These are phyloP conservation scores for Vanderwaltozyma tropicalis DNA, from an alignment of 805 yeast species.

Conservation along the genomic window DNA sequence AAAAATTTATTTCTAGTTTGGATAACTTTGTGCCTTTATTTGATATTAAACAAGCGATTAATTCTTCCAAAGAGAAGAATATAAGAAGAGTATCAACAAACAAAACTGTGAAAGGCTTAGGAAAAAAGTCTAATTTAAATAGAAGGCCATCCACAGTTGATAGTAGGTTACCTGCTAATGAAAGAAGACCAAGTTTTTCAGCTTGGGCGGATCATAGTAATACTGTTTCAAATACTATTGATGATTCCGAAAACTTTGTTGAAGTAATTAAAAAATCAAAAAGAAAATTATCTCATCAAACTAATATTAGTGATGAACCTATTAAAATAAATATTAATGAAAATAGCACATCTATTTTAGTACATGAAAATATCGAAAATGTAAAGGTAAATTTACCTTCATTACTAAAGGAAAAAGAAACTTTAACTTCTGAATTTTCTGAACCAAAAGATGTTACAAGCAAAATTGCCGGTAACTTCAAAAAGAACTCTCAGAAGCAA, in stretches of 20 bases:
- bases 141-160: constrained; percentile 6
- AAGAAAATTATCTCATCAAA: constrained; percentile 6
- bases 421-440: too few relatives aligned
- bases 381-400: constrained; percentile 9
- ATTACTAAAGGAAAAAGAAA: not conserved
- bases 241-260: constrained; percentile 11
- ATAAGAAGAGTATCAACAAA: constrained; percentile 4
- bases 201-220: constrained; percentile 1
- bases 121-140: not conserved
- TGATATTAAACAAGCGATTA: too few relatives aligned
- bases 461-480: constrained; percentile 14
- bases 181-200: not conserved
- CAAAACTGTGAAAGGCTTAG: not conserved
- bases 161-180: not conserved
- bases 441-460: too few relatives aligned
- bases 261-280: constrained; percentile 13
- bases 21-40: constrained; percentile 27
- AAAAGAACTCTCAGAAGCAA: constrained; percentile 23
- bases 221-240: constrained; percentile 7
- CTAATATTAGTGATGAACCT: not conserved
- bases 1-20: constrained; percentile 30
- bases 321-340: not conserved
- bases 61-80: too few relatives aligned
- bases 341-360: constrained; percentile 8
- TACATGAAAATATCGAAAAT: constrained; percentile 7